phyloP scores from a whole-genome alignment of 331 rosid species.

The Arachis monticola region DNA sequence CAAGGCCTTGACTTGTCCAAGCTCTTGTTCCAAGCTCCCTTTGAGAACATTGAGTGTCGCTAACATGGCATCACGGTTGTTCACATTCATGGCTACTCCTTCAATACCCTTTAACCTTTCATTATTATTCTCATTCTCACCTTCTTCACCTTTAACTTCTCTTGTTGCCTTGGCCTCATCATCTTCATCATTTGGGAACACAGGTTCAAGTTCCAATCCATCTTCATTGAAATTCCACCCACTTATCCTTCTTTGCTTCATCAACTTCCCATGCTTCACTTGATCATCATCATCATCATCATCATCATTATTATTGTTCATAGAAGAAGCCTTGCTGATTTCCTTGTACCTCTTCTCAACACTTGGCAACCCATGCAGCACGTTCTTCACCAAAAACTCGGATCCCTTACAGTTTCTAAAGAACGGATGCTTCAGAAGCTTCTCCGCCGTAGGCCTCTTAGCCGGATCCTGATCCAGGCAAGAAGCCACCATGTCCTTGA shows the following conservation, averaged over 20 bases:
- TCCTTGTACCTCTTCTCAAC: constrained; percentile 60
- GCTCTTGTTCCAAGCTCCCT: constrained; percentile 62
- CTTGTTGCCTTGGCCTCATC: constrained; percentile 7
- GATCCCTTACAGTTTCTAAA: constrained; percentile 55
- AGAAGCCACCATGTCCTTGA: constrained; percentile 67
- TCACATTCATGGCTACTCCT: neutral
- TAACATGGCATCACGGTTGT: constrained; percentile 49
- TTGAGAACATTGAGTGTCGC: constrained; percentile 44
- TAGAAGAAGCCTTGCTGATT: constrained; percentile 20
- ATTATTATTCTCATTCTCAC: neutral
- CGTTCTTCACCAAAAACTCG: constrained; percentile 50
- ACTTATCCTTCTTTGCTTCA: constrained; percentile 58
- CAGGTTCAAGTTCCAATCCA: constrained; percentile 56
- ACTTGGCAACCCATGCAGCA: constrained; percentile 49
- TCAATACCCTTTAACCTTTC: neutral
- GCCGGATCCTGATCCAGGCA: constrained; percentile 70
- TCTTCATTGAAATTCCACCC: constrained; percentile 80
- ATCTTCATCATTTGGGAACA: constrained; percentile 43
- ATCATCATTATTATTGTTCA: neutral
- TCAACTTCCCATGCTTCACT: constrained; percentile 21
- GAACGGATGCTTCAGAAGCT: constrained; percentile 59
- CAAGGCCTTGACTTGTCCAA: constrained; percentile 44
- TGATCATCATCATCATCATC: constrained; percentile 32
- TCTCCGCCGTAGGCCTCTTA: constrained; percentile 60
- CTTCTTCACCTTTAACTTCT: too few species aligned